A percentile compares a stretch with the other conserved stretches of the same genome.
Conservation (phyloP, 1,284 basidiomycete species). For the Farysia itapuensis region DNA sequence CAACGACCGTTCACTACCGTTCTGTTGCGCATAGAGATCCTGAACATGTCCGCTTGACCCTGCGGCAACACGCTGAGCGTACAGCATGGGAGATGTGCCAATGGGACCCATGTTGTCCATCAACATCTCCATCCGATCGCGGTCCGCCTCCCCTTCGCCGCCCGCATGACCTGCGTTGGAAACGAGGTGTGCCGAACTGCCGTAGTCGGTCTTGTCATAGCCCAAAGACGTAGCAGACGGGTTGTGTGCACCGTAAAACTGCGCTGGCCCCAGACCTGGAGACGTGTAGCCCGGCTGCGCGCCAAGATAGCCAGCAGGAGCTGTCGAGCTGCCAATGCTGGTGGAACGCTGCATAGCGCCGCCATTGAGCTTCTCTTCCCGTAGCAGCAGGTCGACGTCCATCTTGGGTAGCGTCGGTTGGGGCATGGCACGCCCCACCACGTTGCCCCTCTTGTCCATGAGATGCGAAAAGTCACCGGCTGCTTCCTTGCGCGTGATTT, state of each 20-base stretch:
- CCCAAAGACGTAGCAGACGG: constrained; percentile 15
- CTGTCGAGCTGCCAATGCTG: constrained; percentile 31
- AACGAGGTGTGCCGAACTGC: constrained; percentile 39
- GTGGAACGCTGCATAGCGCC: constrained; percentile 15
- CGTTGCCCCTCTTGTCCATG: constrained; percentile 88
- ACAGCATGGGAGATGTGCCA: constrained; percentile 43
- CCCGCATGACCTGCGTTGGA: constrained; percentile 41
- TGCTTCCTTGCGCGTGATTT: constrained; percentile 85
- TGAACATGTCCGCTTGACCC: constrained; percentile 1
- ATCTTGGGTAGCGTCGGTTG: constrained; percentile 94
- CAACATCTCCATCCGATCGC: constrained; percentile 16
- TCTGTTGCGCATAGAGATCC: constrained; percentile 7
- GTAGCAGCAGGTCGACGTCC: constrained; percentile 76
- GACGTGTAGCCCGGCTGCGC: constrained; percentile 13
- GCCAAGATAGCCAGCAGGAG: constrained; percentile 16
- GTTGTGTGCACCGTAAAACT: constrained; percentile 26
- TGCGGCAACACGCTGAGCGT: constrained; percentile 35
- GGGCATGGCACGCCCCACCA: constrained; percentile 78
- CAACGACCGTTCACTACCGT: constrained; percentile 10
- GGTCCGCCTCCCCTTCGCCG: constrained; percentile 12
- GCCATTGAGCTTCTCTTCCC: constrained; percentile 62
- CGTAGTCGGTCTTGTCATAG: constrained; percentile 33
- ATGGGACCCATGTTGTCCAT: constrained; percentile 45
- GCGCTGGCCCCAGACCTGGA: constrained; percentile 15
- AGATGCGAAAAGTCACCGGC: constrained; percentile 84